Conservation (phyloP, 352 stramenopile species). For the Phytophthora palmivora region DNA sequence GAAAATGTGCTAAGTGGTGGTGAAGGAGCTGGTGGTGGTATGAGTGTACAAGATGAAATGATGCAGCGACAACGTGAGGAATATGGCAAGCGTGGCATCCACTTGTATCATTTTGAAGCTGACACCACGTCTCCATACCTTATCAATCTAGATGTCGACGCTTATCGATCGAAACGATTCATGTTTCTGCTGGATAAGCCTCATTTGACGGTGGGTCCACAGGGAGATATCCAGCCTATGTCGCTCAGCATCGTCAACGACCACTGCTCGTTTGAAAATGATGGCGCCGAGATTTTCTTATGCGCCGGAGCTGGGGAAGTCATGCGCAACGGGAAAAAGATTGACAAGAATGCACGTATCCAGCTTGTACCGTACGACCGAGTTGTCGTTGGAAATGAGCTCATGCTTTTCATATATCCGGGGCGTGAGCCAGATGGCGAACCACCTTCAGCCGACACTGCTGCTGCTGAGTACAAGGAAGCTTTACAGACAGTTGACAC, state of each 20-base stretch:
- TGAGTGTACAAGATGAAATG: constrained; percentile 80
- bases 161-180: constrained; percentile 92
- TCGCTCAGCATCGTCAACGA: constrained; percentile 90
- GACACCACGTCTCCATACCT: constrained; percentile 89
- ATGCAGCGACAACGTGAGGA: constrained; percentile 91
- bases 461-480: constrained; percentile 89
- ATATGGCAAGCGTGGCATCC: constrained; percentile 92
- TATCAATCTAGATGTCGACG: constrained; percentile 95
- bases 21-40: constrained; percentile 40
- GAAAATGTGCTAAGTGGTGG: constrained; percentile 70
- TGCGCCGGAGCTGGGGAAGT: constrained; percentile 82
- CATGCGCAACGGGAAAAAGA: constrained; percentile 87
- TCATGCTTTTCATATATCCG: constrained; percentile 86
- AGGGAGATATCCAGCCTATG: constrained; percentile 93
- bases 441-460: constrained; percentile 81
- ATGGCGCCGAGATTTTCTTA: constrained; percentile 54
- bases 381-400: constrained; percentile 86
- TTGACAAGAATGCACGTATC: constrained; percentile 53
- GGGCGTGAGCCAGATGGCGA: constrained; percentile 56
- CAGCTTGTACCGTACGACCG: constrained; percentile 73
- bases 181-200: constrained; percentile 90
- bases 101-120: constrained; percentile 89
- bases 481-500: constrained; percentile 80
- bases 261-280: constrained; percentile 85
- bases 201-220: constrained; percentile 57